Conservation (phyloP, 495 filamentous ascomycete species). For the Daldinia loculata region DNA sequence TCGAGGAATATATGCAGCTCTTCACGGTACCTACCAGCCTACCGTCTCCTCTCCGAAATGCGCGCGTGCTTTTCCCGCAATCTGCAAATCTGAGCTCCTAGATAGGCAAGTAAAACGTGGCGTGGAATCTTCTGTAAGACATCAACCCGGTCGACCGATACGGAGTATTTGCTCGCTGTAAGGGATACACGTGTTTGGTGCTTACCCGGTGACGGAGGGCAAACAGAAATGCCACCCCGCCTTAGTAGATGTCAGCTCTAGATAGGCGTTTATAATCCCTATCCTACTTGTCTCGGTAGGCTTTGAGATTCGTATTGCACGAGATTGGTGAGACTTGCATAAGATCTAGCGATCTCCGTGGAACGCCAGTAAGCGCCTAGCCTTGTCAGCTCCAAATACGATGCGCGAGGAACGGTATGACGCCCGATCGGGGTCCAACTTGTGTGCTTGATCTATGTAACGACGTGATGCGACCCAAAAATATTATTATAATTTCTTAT, state of each 20-base stretch:
- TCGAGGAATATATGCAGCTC: neutral
- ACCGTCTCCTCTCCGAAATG: neutral
- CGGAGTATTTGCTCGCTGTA: slow-evolving; percentile 12
- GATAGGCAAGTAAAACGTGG: neutral
- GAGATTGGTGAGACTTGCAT: slow-evolving; percentile 14
- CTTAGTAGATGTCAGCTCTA: slow-evolving; percentile 8
- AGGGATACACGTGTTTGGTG: slow-evolving; percentile 37
- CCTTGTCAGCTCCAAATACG: neutral
- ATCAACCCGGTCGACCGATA: neutral
- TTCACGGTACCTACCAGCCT: neutral
- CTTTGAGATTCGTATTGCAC: slow-evolving; percentile 16
- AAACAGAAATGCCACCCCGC: slow-evolving; percentile 23
- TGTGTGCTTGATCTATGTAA: slow-evolving; percentile 4
- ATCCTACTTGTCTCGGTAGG: slow-evolving; percentile 9
- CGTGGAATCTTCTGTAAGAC: neutral
- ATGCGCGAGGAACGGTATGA: neutral
- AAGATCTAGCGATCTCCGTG: slow-evolving; percentile 5
- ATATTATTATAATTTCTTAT: slow-evolving; percentile 1
- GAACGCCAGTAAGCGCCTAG: neutral
- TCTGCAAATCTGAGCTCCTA: neutral
- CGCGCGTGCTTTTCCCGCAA: neutral
- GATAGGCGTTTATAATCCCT: neutral
- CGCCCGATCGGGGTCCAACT: neutral
- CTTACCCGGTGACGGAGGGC: neutral
- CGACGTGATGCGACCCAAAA: neutral